Evolutionary conservation across 148 eudicot genomes (phyloP), one percentile per base, ranked within the genome.

Genomic region (Camellia sinensis): DNA sequence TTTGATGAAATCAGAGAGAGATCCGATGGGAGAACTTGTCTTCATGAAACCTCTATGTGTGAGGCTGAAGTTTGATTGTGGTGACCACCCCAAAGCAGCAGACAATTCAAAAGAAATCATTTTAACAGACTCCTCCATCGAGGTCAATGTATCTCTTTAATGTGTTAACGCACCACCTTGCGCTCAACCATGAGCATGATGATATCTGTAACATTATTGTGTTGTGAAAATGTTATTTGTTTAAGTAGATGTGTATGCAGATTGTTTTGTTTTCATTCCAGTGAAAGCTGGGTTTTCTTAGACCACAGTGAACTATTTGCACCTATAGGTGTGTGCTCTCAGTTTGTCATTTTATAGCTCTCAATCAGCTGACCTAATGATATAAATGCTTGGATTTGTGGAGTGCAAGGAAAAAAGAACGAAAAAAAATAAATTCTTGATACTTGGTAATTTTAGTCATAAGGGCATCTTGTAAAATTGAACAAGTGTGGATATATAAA

Each of bases 1-100:
- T 60, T 52, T 95, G 57, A 67, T 80, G 83, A 86, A 83, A 52
- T 84, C 92, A 13, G 82, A 88, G 43, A 78, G 76, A 67, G 84
- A 89, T 74, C 80, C 37, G 1, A 29, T 90, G 75, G 92, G 78
- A 69, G 97, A 96, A 17, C 84, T 96, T 2, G 75, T 94, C 15
- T 92, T 96, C 71, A 74, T 90, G 78, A 92, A 83, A 83, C 92
- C 97, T 4, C 76, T 92, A 65, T 87, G 85, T 50, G 91, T 94
- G 84, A 93, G 80, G 85, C 79, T 96, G 65, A 85, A 81, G 77
- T 78, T 96, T 67, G 83, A 88, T 57, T 86, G 86, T 14, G 84
- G 52, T 41, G 85, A 89, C 77, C 98, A 92, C 76, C 95, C 97
- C 2, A 94, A 93, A 84, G 79, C 89, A 84, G 80, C 89, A 66